Conservation (phyloP, 331 rosid genomes). For the Spiraea crenata region DNA sequence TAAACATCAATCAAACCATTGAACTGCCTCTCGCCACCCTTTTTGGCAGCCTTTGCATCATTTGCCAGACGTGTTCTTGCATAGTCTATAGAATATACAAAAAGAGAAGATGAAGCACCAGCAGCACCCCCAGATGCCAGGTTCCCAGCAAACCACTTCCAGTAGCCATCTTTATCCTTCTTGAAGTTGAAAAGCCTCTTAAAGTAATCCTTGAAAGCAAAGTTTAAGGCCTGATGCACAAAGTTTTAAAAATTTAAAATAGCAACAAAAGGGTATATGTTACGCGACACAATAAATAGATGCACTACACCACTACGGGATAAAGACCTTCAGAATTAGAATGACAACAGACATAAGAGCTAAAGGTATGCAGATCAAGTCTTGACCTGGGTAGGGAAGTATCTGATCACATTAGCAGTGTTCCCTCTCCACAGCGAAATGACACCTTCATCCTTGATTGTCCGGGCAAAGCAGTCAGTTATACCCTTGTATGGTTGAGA, state of each 20-base stretch:
- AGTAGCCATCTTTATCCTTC: constrained; percentile 84
- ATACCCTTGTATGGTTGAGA: constrained; percentile 90
- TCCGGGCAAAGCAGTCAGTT: constrained; percentile 76
- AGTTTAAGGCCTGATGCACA: constrained; percentile 71
- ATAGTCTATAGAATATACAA: constrained; percentile 81
- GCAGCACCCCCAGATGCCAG: constrained; percentile 94
- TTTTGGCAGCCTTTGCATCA: constrained; percentile 78
- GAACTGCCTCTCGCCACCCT: constrained; percentile 92
- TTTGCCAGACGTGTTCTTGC: constrained; percentile 87
- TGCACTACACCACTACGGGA: constrained; percentile 3
- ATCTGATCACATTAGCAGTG: constrained; percentile 86
- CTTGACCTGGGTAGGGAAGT: constrained; percentile 86
- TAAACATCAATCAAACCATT: constrained; percentile 80
- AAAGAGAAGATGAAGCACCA: constrained; percentile 83
- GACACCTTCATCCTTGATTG: constrained; percentile 80
- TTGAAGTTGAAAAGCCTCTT: constrained; percentile 86
- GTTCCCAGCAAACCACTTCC: constrained; percentile 99
- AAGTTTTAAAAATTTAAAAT: not conserved
- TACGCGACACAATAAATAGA: not conserved
- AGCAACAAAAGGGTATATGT: not conserved
- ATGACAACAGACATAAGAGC: not conserved
- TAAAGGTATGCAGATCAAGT: not conserved
- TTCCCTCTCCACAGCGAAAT: constrained; percentile 89
- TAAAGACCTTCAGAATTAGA: not conserved
- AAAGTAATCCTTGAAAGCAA: constrained; percentile 94